Percentiles rank a stretch among this genome's conserved stretches.
Evolutionary conservation across 495 filamentous ascomycete genomes (phyloP).

Genomic region (Lasiosphaeris hirsuta): DNA sequence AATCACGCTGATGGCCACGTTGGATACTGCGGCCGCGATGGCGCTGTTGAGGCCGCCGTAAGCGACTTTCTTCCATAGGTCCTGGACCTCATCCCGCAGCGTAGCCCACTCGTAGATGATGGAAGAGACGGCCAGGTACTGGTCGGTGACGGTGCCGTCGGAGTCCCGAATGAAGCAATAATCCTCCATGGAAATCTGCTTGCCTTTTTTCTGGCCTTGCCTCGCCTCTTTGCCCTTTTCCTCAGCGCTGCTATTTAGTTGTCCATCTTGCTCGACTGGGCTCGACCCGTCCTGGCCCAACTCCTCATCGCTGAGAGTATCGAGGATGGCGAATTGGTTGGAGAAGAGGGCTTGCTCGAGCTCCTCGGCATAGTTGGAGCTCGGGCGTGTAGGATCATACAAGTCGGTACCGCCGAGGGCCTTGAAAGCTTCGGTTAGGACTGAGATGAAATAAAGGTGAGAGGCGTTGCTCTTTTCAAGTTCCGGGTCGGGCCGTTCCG

Average conservation of each 20-base stretch:
- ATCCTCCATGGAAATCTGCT: slow-evolving; percentile 36
- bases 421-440: slow-evolving; percentile 36
- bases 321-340: slow-evolving; percentile 27
- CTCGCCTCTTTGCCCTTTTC: slow-evolving; percentile 1
- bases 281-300: too few species aligned
- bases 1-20: slow-evolving; percentile 39
- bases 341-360: slow-evolving; percentile 28
- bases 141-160: slow-evolving; percentile 27
- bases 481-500: slow-evolving; percentile 33
- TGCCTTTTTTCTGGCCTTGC: slow-evolving; percentile 35
- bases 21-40: slow-evolving; percentile 42
- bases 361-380: slow-evolving; percentile 20
- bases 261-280: not conserved
- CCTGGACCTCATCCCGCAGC: slow-evolving; percentile 37
- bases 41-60: slow-evolving; percentile 44
- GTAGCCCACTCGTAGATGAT: slow-evolving; percentile 29
- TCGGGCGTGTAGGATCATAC: not conserved
- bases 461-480: slow-evolving; percentile 37
- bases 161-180: slow-evolving; percentile 40
- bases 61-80: slow-evolving; percentile 44
- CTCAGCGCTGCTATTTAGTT: slow-evolving; percentile 13
- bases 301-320: slow-evolving; percentile 23
- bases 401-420: slow-evolving; percentile 28
- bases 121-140: slow-evolving; percentile 39
- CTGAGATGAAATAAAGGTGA: slow-evolving; percentile 42